Base-by-base conservation (phyloP, 2,329 filamentous ascomycete species). In the Penicillium vulpinum region DNA sequence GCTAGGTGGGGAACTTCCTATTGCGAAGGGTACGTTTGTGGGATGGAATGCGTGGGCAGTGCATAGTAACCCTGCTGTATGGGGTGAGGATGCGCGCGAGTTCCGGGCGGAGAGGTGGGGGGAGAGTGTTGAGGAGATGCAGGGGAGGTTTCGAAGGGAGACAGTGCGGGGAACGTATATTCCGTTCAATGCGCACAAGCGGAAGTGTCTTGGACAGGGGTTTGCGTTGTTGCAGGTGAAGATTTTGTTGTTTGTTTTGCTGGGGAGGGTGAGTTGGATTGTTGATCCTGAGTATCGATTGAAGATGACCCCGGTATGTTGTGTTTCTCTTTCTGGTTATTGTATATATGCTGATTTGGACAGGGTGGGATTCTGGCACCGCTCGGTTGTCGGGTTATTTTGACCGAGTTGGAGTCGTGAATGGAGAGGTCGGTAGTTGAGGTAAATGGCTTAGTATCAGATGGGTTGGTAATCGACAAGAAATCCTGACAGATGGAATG, bases 41-140 rank as follows among this genome's bases (percentile, higher is more conserved):
- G 76, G 76, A 11, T 78, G 76, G 62, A 75, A 77, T 56, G 71
- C 73, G 22, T 77, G 73, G 58, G 75, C 72, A 1, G 75, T 73
- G 6, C 75, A 78, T 51, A 71, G 73, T 10, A 71, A 76, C 52
- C 62, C 67, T 24, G 52, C 64, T 5, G 56, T 70, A 24, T 77
- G 71, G 63, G 74, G 74, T 0, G 18, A 58, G 0, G 67, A 70
- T 33, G 71, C 71, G 1, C 59, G 62, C 1, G 65, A 72, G 3
- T 77, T 76, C 48, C 59, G 63, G 13, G 74, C 75, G 0, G 69
- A 75, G 55, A 60, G 75, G 43, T 77, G 74, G 75, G 73, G 48
- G 33, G 49, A 15, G 33, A 68, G 56, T 64, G 73, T 75, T 58
- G 73, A 57, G n/a, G 63, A 44, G 59, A 73, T 65, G 64, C 74